These are phyloP conservation scores for Lycium barbarum DNA, from an alignment of 257 asterid species.

Conservation along the genomic window DNA sequence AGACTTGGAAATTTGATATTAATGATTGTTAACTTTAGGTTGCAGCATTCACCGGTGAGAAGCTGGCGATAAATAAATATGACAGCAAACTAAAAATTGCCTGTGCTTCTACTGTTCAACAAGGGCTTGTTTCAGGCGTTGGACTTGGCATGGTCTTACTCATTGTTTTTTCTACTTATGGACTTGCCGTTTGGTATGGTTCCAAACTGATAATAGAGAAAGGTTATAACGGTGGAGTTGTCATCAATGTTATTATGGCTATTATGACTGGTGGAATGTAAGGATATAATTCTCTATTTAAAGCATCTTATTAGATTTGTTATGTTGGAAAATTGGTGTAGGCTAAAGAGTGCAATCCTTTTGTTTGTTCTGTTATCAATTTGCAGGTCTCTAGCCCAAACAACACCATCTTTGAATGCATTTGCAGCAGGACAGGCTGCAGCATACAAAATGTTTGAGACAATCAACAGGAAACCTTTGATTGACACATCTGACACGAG, in stretches of 20 bases:
- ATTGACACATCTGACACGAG: slow-evolving; percentile 51
- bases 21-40: slow-evolving; percentile 46
- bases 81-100: slow-evolving; percentile 59
- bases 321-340: not conserved
- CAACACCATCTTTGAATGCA: slow-evolving; percentile 63
- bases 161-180: slow-evolving; percentile 56
- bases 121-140: slow-evolving; percentile 70
- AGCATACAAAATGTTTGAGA: slow-evolving; percentile 74
- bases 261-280: slow-evolving; percentile 72
- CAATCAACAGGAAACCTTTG: slow-evolving; percentile 59
- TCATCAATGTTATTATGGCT: slow-evolving; percentile 65
- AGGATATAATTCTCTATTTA: slow-evolving; percentile 33
- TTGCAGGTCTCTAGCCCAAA: slow-evolving; percentile 71
- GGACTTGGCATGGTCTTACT: slow-evolving; percentile 61
- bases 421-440: slow-evolving; percentile 78
- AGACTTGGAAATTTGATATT: not conserved
- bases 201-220: slow-evolving; percentile 47
- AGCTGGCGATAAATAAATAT: slow-evolving; percentile 52
- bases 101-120: slow-evolving; percentile 54
- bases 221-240: slow-evolving; percentile 65
- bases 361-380: not conserved
- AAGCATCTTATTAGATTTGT: not conserved
- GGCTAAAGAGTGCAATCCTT: not conserved
- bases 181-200: slow-evolving; percentile 82
- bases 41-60: slow-evolving; percentile 73